These are phyloP conservation scores for Cryphonectria japonica DNA, from an alignment of 2,329 filamentous ascomycete genomes.

Conservation along the genomic window DNA sequence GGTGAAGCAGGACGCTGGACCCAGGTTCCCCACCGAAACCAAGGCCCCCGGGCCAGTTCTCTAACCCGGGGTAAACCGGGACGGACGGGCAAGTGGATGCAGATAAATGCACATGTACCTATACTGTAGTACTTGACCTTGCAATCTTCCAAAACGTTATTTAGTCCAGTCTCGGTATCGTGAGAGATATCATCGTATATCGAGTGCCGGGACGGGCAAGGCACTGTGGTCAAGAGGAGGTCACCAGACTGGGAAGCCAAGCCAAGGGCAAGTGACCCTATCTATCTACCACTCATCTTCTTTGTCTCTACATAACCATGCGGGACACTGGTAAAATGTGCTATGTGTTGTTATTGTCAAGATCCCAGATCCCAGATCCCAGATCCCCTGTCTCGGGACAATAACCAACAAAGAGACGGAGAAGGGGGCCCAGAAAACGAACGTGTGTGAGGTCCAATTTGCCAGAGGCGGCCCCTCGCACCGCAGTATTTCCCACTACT, in stretches of 20 bases:
- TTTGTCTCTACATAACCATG: background rate
- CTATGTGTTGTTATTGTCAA: background rate
- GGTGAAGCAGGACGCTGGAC: background rate
- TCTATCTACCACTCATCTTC: background rate
- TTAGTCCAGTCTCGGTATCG: background rate
- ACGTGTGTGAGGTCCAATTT: background rate
- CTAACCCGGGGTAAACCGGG: conserved; percentile 11
- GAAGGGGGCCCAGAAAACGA: background rate
- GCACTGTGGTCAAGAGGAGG: background rate
- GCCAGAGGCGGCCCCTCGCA: background rate
- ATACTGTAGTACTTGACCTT: background rate
- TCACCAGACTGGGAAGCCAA: background rate
- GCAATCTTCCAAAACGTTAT: background rate
- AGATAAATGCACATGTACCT: conserved; percentile 9
- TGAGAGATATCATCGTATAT: background rate
- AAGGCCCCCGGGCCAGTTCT: conserved; percentile 2
- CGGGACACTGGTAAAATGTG: background rate
- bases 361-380: background rate
- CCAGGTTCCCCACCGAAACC: conserved; percentile 12
- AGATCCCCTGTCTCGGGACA: background rate
- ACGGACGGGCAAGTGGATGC: conserved; percentile 13
- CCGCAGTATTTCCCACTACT: background rate
- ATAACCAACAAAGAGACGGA: background rate
- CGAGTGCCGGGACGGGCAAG: background rate
- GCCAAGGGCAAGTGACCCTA: conserved; percentile 14